phyloP scores from a whole-genome alignment of 371 early-diverging fungal genomes.

The Amoeboaphelidium occidentale region DNA sequence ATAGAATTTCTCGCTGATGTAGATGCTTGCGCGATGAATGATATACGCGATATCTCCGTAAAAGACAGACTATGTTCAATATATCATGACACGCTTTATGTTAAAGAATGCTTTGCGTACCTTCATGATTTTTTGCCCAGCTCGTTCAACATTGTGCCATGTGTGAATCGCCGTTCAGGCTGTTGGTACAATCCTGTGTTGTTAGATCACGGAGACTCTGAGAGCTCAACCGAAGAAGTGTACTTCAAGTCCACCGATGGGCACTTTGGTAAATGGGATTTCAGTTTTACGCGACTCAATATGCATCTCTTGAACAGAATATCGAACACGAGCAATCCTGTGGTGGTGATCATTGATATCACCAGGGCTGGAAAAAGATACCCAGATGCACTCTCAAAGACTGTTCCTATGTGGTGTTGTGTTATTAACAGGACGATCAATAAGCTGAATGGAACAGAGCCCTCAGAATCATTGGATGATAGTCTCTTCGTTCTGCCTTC shows the following conservation, averaged over 20 bases:
- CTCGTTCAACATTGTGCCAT: no score
- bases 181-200: background rate
- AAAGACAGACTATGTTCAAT: no score
- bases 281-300: conserved; percentile 48
- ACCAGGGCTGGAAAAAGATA: conserved; percentile 58
- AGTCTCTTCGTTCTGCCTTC: conserved; percentile 35
- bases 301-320: conserved; percentile 37
- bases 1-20: no score
- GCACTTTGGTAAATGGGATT: conserved; percentile 56
- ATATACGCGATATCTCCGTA: no score
- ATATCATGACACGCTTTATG: no score
- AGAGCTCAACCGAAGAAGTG: no score
- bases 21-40: no score
- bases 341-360: conserved; percentile 46
- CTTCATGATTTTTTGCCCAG: no score
- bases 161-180: no score
- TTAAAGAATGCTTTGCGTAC: no score
- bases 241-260: conserved; percentile 83
- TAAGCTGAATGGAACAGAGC: conserved; percentile 8
- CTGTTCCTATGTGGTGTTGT: conserved; percentile 69
- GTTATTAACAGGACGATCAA: conserved; percentile 31
- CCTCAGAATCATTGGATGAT: conserved; percentile 21
- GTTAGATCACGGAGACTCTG: conserved; percentile 26
- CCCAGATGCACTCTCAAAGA: conserved; percentile 57
- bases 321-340: conserved; percentile 25